phyloP scores from a whole-genome alignment of 306 rosid genomes.

The Abrus pulchellus region DNA sequence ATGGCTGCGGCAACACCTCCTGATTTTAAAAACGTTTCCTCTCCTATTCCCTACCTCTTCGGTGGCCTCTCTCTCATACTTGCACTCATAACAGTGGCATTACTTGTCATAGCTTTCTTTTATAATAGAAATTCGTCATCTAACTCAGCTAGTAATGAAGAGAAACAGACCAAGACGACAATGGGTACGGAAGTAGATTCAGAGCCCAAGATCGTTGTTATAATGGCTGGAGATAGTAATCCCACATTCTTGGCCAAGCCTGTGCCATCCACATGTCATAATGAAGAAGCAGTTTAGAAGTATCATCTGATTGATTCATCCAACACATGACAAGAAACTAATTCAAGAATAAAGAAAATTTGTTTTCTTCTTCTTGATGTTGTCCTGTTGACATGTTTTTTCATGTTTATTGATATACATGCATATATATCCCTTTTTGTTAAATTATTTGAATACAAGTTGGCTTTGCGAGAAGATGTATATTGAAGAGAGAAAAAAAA shows the following conservation, averaged over 20 bases:
- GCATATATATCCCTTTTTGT: conserved; percentile 18
- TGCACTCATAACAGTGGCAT: conserved; percentile 62
- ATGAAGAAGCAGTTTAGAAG: conserved; percentile 4
- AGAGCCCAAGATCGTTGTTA: conserved; percentile 75
- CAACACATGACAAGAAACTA: not conserved
- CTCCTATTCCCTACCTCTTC: conserved; percentile 76
- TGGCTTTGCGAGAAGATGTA: conserved; percentile 30
- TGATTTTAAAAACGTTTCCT: conserved; percentile 50
- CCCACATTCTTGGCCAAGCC: conserved; percentile 87
- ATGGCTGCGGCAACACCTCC: conserved; percentile 38
- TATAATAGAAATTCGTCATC: conserved; percentile 33
- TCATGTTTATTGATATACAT: not conserved
- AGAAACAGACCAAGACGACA: conserved; percentile 38
- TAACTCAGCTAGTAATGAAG: not conserved
- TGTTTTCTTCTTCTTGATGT: not conserved
- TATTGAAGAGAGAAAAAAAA: not conserved
- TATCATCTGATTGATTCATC: not conserved
- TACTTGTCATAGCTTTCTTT: conserved; percentile 68
- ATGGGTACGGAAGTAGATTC: conserved; percentile 35
- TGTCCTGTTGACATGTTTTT: not conserved
- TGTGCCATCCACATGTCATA: conserved; percentile 37
- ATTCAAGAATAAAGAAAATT: not conserved
- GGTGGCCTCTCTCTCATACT: conserved; percentile 69
- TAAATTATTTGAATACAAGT: not conserved
- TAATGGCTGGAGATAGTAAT: conserved; percentile 85